Conservation (phyloP, 164 flowering plant genomes). For the Aristolochia californica region DNA sequence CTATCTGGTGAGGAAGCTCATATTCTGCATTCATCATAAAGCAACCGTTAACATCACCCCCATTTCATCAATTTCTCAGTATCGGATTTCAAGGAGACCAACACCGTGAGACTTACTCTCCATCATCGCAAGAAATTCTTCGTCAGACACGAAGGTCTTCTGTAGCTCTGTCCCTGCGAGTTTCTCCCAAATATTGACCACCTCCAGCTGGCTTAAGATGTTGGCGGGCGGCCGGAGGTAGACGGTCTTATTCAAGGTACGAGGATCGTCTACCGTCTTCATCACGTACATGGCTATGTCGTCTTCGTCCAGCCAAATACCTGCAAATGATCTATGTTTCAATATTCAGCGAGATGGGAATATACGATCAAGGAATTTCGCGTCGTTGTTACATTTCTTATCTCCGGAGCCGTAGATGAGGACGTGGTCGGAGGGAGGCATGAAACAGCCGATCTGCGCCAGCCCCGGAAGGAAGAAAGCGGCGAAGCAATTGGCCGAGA, state of each 20-base stretch:
- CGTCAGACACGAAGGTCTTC: conserved; percentile 4
- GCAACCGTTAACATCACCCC: neutral
- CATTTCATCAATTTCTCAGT: neutral
- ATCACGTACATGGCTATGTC: conserved; percentile 8
- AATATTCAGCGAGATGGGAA: neutral
- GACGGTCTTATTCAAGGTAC: conserved; percentile 10
- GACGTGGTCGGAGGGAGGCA: conserved; percentile 25
- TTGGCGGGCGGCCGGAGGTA: conserved; percentile 4
- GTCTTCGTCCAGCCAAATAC: conserved; percentile 9
- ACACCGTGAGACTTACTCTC: neutral
- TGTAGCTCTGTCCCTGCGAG: conserved; percentile 8
- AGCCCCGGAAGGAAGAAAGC: conserved; percentile 15
- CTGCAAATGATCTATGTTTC: conserved; percentile 1
- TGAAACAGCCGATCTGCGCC: conserved; percentile 16
- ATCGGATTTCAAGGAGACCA: neutral
- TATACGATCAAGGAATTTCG: neutral
- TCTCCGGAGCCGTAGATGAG: conserved; percentile 25
- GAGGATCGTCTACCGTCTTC: conserved; percentile 6
- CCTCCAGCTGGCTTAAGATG: conserved; percentile 10
- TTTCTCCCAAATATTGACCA: conserved; percentile 9
- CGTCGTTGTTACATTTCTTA: conserved; percentile 17
- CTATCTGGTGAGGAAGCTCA: neutral
- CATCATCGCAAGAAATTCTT: neutral
- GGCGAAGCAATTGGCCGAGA: conserved; percentile 18
- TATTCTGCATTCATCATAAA: neutral